A percentile compares a stretch with the other conserved stretches of the same genome.
Evolutionary conservation across 2,329 filamentous ascomycete genomes (phyloP).

Genomic region (Rugonectria rugulosa): DNA sequence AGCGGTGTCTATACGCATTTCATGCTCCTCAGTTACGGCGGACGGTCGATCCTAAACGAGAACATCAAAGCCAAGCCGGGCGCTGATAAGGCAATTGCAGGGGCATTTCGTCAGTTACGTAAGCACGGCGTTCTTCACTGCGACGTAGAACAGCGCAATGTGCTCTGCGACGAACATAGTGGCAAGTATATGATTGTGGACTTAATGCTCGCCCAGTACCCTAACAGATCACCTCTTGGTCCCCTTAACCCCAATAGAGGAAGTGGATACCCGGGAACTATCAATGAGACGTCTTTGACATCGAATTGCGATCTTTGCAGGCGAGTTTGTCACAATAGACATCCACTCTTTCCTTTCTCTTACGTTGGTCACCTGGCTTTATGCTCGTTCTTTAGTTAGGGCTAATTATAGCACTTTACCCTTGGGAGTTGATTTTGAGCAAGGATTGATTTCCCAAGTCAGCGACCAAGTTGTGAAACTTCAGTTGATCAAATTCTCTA

Average conservation of each 20-base stretch:
- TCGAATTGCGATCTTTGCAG: slow-evolving; percentile 20
- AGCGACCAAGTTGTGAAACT: too few relatives aligned
- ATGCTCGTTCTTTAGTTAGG: too few relatives aligned
- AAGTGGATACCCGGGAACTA: slow-evolving; percentile 18
- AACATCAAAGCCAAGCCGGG: background rate
- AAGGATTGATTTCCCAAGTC: too few relatives aligned
- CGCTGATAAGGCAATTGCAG: slow-evolving; percentile 2
- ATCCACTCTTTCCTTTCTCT: too few relatives aligned
- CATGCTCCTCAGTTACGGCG: slow-evolving; percentile 44
- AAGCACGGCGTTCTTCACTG: slow-evolving; percentile 35
- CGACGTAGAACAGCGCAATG: slow-evolving; percentile 42
- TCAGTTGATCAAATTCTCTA: too few relatives aligned
- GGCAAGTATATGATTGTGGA: slow-evolving; percentile 43
- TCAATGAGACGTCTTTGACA: slow-evolving; percentile 27
- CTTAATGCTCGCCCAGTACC: slow-evolving; percentile 41
- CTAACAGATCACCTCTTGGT: too few relatives aligned
- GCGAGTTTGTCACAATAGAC: slow-evolving; percentile 8
- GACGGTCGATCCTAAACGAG: slow-evolving; percentile 13
- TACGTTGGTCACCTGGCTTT: too few relatives aligned
- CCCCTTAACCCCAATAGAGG: too few relatives aligned
- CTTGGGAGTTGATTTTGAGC: too few relatives aligned
- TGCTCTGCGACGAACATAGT: slow-evolving; percentile 39
- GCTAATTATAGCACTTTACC: too few relatives aligned
- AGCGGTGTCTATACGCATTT: slow-evolving; percentile 41
- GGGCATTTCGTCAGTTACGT: slow-evolving; percentile 26